These are phyloP conservation scores for Pseudopyrenochaeta lycopersici DNA, from an alignment of 2,329 filamentous ascomycete genomes.

Conservation along the genomic window DNA sequence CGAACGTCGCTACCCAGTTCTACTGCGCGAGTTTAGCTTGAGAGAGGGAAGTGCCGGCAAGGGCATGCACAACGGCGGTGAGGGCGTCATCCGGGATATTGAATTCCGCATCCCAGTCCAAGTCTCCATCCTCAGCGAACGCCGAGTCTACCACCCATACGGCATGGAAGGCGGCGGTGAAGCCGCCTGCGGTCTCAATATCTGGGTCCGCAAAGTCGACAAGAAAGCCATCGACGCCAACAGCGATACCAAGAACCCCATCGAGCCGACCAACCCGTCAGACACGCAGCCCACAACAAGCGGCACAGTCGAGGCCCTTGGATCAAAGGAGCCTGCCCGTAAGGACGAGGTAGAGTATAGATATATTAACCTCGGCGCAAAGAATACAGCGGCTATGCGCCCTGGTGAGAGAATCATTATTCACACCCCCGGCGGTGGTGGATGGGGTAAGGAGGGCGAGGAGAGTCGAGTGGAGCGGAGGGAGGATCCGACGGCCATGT, in stretches of 20 bases:
- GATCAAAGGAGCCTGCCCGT: conserved; percentile 37
- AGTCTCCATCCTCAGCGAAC: conserved; percentile 79
- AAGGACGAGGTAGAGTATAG: conserved; percentile 63
- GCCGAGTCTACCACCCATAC: conserved; percentile 80
- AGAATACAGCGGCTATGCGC: conserved; percentile 81
- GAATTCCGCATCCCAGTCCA: conserved; percentile 82
- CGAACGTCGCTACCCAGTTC: conserved; percentile 77
- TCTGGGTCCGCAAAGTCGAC: conserved; percentile 81
- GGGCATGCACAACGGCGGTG: conserved; percentile 75
- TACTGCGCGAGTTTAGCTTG: conserved; percentile 75
- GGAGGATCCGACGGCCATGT: conserved; percentile 67
- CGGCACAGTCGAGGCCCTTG: conserved; percentile 46
- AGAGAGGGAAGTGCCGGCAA: conserved; percentile 69
- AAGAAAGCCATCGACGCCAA: conserved; percentile 34
- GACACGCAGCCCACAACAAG: conserved; percentile 59
- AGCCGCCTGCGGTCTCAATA: conserved; percentile 79
- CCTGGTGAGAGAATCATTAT: conserved; percentile 81
- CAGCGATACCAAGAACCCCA: conserved; percentile 30
- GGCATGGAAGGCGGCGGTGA: conserved; percentile 85
- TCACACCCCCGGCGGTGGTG: conserved; percentile 80
- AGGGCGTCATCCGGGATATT: conserved; percentile 80
- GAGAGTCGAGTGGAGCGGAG: conserved; percentile 60
- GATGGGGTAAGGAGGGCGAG: conserved; percentile 72
- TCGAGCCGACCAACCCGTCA: conserved; percentile 16
- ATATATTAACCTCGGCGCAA: conserved; percentile 76